Evolutionary conservation across 371 early-diverging fungal species (phyloP), one percentile per base, ranked within the genome.

Genomic region (Zopfochytrium polystomum): DNA sequence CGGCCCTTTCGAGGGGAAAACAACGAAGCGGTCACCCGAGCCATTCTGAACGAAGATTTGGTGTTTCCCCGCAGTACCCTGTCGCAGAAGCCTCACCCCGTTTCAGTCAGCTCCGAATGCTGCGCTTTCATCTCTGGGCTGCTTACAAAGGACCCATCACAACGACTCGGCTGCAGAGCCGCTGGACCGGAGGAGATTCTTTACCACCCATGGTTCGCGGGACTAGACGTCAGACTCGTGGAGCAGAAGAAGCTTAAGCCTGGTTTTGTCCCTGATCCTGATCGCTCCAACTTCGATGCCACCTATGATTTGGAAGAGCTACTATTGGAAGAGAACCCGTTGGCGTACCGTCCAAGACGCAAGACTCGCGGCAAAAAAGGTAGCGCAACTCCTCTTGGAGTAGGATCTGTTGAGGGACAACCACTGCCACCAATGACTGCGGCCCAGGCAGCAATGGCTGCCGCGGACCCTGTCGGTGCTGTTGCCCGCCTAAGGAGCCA

Each of bases 271-370:
- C 85, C 85, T 2, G 80, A 58, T 22, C 35, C 76, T 43, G 67
- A 75, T 38, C 47, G 46, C 65, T 69, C 27, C 62, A 74, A 44
- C 72, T 74, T 25, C 42, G 74, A 34, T 43, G 56, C 55, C 4
- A 90, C 91, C 2, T 88, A 90, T 71, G 96, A 95, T 59, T 71
- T 95, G 26, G 95, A 95, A 57, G 95, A 96, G 55, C 76, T 94
- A 33, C 69, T 93, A 31, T 72, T 93, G 33, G 95, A 94, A 63
- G 90, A 91, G 20, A 87, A 90, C 52, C 88, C 91, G 2, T 74
- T 94, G 30, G 75, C 53, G 29, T 68, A 63, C 52, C 65, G 67
- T 38, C 75, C 80, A 27, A 65, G 77, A 11, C 74, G 75, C 27
- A 70, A 73, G 66, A 74, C 13, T 70, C n/a, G 23, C 52, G 9